A percentile compares a stretch with the other conserved stretches of the same genome.
These are phyloP conservation scores for Pichia sp. DNA, from an alignment of 1,139 yeast species.

Conservation along the genomic window DNA sequence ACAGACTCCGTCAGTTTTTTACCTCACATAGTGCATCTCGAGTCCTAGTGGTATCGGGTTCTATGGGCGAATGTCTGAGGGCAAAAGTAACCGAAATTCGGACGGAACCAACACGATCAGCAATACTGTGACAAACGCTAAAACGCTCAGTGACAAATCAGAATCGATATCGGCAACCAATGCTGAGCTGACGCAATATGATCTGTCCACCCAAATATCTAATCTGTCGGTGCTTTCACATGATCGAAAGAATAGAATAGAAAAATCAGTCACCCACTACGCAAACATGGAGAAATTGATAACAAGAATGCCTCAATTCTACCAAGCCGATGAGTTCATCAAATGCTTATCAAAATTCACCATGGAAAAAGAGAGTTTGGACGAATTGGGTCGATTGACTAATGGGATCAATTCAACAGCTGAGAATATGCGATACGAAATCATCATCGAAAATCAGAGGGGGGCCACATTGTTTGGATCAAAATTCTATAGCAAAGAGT, in stretches of 20 bases:
- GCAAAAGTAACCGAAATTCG: too few species aligned
- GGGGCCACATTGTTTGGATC: constrained; percentile 62
- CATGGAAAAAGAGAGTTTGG: constrained; percentile 9
- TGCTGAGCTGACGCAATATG: constrained; percentile 6
- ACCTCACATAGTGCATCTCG: too few species aligned
- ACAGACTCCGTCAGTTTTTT: too few species aligned
- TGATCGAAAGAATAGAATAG: constrained; percentile 7
- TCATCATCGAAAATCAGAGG: constrained; percentile 57
- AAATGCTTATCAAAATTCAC: constrained; percentile 19
- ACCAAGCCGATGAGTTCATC: constrained; percentile 20
- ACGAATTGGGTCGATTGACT: constrained; percentile 11
- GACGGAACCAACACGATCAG: too few species aligned
- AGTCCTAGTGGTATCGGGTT: too few species aligned
- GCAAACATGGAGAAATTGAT: constrained; percentile 21
- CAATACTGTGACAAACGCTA: too few species aligned
- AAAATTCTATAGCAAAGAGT: constrained; percentile 49
- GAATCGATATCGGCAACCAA: too few species aligned
- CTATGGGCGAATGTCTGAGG: too few species aligned
- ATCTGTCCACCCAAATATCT: constrained; percentile 5
- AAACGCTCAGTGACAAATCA: too few species aligned
- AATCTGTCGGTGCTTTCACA: constrained; percentile 6
- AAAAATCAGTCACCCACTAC: constrained; percentile 17
- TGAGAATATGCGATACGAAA: constrained; percentile 16
- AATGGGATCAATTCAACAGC: constrained; percentile 3
- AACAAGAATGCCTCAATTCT: constrained; percentile 24